phyloP scores from a whole-genome alignment of 345 rosid genomes.

The Linum tenue region DNA sequence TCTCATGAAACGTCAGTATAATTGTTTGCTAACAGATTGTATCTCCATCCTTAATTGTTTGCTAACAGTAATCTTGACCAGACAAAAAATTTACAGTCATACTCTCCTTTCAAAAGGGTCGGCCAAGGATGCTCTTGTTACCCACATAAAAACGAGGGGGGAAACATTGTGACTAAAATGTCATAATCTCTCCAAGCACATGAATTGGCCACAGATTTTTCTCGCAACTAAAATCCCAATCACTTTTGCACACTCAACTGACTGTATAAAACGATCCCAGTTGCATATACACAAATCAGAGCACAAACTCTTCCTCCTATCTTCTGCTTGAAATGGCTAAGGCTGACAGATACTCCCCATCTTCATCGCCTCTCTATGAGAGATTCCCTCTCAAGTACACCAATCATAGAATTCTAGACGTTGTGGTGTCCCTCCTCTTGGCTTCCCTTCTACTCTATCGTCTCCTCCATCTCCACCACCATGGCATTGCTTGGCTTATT shows the following conservation, averaged over 20 bases:
- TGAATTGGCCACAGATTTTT: not conserved
- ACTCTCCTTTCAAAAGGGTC: no score
- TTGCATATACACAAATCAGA: not conserved
- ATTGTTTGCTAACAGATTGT: no score
- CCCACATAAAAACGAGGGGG: no score
- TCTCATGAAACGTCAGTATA: not conserved
- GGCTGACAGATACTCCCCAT: not conserved
- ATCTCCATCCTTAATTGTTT: no score
- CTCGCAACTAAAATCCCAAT: not conserved
- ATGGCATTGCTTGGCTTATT: conserved; percentile 44
- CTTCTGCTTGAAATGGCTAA: not conserved
- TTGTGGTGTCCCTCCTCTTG: conserved; percentile 26
- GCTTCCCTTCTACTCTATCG: conserved; percentile 33
- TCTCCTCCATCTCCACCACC: conserved; percentile 17
- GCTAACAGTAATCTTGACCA: no score
- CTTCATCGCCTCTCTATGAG: conserved; percentile 23
- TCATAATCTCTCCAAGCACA: no score
- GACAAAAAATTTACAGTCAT: no score
- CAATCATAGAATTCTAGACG: conserved; percentile 25
- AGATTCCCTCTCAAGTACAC: conserved; percentile 19
- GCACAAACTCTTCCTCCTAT: not conserved
- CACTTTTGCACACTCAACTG: not conserved
- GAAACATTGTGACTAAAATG: no score
- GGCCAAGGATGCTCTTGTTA: no score
- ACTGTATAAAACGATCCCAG: not conserved